phyloP scores from a whole-genome alignment of 1,284 basidiomycete genomes.

The Tilletia walkeri region DNA sequence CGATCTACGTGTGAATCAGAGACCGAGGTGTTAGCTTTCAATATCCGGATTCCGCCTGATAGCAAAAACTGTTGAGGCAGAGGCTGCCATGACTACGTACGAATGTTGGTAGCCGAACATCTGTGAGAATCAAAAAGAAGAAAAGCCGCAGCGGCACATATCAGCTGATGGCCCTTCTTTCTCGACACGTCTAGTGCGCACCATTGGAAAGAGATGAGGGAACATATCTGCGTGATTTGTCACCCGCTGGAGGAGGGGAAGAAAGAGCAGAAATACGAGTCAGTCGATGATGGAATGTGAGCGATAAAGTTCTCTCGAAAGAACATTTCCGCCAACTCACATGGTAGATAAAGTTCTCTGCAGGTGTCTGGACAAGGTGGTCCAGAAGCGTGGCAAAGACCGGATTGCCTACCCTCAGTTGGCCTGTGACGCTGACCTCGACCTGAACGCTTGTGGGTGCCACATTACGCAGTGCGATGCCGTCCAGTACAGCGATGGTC shows the following conservation, averaged over 20 bases:
- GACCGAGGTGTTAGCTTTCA: too few species aligned
- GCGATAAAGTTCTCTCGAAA: too few species aligned
- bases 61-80: too few species aligned
- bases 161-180: too few species aligned
- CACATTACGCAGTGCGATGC: neutral
- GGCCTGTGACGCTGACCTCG: conserved; percentile 12
- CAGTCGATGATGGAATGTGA: neutral
- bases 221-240: neutral
- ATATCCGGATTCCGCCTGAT: too few species aligned
- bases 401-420: neutral
- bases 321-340: neutral
- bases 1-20: too few species aligned
- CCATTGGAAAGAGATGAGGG: neutral
- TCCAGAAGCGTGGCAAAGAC: conserved; percentile 13
- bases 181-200: too few species aligned
- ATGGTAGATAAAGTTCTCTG: conserved; percentile 1
- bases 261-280: neutral
- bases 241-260: neutral
- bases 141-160: too few species aligned
- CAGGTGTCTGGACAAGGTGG: too few species aligned
- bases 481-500: neutral
- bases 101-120: neutral
- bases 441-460: neutral
- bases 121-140: too few species aligned
- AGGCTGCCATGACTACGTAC: neutral